Conservation (phyloP, 139 green algal species). For the Closterium sp. region DNA sequence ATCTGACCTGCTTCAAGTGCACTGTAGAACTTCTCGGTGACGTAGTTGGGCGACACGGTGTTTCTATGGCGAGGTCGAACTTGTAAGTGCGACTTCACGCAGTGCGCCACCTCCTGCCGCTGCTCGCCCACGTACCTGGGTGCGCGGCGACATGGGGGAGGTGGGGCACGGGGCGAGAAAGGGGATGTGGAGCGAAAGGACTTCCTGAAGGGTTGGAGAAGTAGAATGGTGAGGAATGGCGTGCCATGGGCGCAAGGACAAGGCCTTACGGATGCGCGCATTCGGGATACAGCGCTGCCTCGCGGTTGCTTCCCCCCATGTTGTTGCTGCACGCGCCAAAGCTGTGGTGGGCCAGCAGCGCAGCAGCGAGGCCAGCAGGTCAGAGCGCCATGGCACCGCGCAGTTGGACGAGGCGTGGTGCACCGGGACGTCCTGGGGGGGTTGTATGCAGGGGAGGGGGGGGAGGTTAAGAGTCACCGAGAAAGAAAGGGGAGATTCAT, state of each 20-base stretch:
- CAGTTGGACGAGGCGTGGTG: conserved; percentile 23
- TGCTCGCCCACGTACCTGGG: background rate
- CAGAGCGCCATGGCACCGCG: conserved; percentile 10
- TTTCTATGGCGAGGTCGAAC: conserved; percentile 34
- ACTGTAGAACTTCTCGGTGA: conserved; percentile 42
- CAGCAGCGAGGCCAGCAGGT: background rate
- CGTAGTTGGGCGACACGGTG: background rate
- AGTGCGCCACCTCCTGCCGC: conserved; percentile 18
- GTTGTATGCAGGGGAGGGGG: no score
- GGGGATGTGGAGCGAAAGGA: background rate
- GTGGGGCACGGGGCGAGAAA: background rate
- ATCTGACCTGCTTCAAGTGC: conserved; percentile 10
- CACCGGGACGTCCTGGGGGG: conserved; percentile 16
- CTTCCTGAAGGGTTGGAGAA: background rate
- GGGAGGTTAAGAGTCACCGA: background rate
- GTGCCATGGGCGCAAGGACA: background rate
- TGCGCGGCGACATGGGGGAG: background rate
- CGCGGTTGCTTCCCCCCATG: conserved; percentile 15
- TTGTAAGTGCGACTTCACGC: conserved; percentile 48
- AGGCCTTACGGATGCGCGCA: background rate
- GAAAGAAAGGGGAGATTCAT: background rate
- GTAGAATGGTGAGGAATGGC: background rate
- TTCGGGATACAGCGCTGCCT: conserved; percentile 9
- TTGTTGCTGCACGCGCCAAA: conserved; percentile 40
- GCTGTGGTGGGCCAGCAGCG: conserved; percentile 15